Percentiles rank a stretch among this genome's conserved stretches.
phyloP scores from a whole-genome alignment of 2,329 filamentous ascomycete genomes.

The Beauveria sp. region DNA sequence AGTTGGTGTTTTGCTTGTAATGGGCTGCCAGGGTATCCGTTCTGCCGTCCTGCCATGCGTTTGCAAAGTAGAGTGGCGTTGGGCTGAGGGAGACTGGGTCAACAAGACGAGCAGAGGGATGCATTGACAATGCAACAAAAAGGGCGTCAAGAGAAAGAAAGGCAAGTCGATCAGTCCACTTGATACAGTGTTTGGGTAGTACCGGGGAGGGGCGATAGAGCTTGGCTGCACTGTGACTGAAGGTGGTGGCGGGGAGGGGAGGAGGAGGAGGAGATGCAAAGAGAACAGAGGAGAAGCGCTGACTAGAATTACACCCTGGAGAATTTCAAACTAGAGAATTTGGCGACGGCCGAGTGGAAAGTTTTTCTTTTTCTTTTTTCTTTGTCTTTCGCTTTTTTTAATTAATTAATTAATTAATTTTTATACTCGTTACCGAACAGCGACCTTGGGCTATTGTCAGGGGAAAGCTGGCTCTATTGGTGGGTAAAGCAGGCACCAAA shows the following conservation, averaged over 20 bases:
- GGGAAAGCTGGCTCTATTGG: no score
- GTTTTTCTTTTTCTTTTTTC: no score
- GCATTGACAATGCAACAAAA: background rate
- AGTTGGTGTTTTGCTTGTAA: background rate
- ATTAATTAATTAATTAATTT: no score
- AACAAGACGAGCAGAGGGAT: background rate
- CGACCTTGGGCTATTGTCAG: no score
- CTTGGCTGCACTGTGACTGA: background rate
- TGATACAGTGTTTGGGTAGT: background rate
- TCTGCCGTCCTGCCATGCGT: background rate
- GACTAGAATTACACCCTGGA: background rate
- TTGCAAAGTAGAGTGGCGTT: background rate
- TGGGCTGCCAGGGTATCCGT: background rate
- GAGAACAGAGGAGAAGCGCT: background rate
- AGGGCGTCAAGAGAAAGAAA: background rate
- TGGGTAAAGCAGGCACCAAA: no score
- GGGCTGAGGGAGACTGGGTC: background rate
- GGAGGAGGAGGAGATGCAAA: no score
- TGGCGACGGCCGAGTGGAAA: no score
- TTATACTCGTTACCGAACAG: no score
- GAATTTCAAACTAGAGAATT: no score
- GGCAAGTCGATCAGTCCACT: background rate
- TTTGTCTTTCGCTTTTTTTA: no score
- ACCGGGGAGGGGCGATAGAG: background rate
- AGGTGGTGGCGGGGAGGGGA: background rate